Evolutionary conservation across 1,284 basidiomycete species (phyloP), one percentile per base, ranked within the genome.

Genomic region (Malassezia psittaci): DNA sequence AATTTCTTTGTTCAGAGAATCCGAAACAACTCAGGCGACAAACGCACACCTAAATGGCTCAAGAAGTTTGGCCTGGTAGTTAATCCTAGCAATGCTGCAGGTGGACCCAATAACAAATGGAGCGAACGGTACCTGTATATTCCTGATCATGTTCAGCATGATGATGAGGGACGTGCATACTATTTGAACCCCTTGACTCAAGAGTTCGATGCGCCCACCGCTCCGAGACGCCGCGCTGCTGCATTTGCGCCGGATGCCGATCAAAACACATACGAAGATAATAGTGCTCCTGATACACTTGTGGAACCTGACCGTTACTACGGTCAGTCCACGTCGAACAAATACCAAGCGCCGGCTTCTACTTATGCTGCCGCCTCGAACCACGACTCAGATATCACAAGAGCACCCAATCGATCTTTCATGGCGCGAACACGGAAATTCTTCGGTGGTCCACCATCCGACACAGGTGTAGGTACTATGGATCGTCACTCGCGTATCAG

Each of bases 1-100:
- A 57, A 57, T 51, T 57, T 52, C 18, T 57, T 57, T 24, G 36
- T 57, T 45, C 54, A 57, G 45, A 45, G 51, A 18, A 32, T 57
- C 5, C 55, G 55, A 21, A 32, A 48, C 46, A 57, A 57, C 35
- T 19, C 33, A 8, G 36, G n/a, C 11, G 36, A 34, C 15, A 21
- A 52, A 24, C 55, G 55, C 24, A 52, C 39, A 5, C 55, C 55
- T 5, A 18, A 10, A 13, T 57, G 55, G 55, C 43, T 57, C 13
- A 21, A 19, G 8, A 39, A 37, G 34, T 24, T 13, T 10, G 54
- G 54, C 5, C 48, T 56, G 16, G 48, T 56, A n/a, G 33, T 48
- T 7, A 35, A 48, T 12, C 37, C 37, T 11, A n/a, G 33, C 11
- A 44, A 51, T 32, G 13, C 36, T 13, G 9, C 15, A 5, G 32